phyloP scores from a whole-genome alignment of 2,329 filamentous ascomycete species.

The Hypomyces rosellus region DNA sequence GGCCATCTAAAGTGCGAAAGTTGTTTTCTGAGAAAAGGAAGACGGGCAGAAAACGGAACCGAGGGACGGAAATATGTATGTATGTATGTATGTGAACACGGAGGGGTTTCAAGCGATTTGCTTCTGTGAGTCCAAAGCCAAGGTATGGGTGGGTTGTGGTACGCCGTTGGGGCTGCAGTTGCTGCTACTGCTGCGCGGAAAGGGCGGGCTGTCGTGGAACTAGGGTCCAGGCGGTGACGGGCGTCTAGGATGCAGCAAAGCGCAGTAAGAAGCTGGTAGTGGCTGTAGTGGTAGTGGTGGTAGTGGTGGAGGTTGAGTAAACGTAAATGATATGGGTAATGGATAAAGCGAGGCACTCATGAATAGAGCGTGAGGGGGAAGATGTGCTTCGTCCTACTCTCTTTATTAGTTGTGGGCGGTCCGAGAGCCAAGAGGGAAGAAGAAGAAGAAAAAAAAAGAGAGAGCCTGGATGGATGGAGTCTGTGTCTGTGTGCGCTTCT shows the following conservation, averaged over 20 bases:
- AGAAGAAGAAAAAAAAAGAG: too few species aligned
- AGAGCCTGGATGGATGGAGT: background rate
- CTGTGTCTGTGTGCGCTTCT: constrained; percentile 4
- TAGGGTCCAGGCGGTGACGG: constrained; percentile 19
- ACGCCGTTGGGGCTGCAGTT: background rate
- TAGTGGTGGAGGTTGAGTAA: too few species aligned
- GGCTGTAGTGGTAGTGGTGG: too few species aligned
- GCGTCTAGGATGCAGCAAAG: constrained; percentile 8
- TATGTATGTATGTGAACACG: constrained; percentile 2
- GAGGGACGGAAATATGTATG: background rate
- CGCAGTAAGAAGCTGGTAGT: constrained; percentile 4
- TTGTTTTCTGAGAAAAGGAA: background rate
- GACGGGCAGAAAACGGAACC: background rate
- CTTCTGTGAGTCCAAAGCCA: constrained; percentile 9
- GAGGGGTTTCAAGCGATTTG: constrained; percentile 9
- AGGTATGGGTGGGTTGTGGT: constrained; percentile 3
- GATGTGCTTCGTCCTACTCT: background rate
- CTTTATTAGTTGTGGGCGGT: constrained; percentile 1
- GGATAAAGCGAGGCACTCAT: too few species aligned
- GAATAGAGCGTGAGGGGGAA: background rate
- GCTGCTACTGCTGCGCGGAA: constrained; percentile 3
- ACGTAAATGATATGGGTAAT: too few species aligned
- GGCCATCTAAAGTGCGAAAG: background rate
- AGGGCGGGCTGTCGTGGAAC: constrained; percentile 11
- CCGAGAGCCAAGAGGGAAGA: background rate